phyloP scores from a whole-genome alignment of 1,139 yeast species.

The Debaryomyces psychrophilus region DNA sequence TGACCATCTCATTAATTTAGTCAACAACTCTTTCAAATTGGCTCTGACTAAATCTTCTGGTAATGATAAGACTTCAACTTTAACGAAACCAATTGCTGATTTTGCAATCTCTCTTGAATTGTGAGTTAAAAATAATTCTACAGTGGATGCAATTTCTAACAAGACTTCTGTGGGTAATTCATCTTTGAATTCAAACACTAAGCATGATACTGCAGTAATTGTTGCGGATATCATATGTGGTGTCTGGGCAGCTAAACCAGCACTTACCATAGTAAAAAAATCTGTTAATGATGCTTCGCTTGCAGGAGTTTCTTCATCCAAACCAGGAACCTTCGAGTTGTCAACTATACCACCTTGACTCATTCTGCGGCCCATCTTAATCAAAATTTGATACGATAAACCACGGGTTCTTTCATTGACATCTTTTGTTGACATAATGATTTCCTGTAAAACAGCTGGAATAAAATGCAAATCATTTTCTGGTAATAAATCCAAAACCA shows the following conservation, averaged over 20 bases:
- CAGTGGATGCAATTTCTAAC: constrained; percentile 80
- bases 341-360: constrained; percentile 68
- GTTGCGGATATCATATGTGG: constrained; percentile 97
- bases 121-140: constrained; percentile 86
- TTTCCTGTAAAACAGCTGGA: constrained; percentile 82
- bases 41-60: constrained; percentile 78
- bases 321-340: constrained; percentile 69
- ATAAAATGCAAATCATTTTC: constrained; percentile 67
- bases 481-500: constrained; percentile 65
- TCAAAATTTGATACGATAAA: constrained; percentile 72
- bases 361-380: constrained; percentile 83
- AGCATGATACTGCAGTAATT: constrained; percentile 84
- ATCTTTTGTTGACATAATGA: constrained; percentile 90
- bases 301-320: constrained; percentile 62
- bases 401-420: constrained; percentile 90
- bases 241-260: constrained; percentile 92
- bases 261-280: constrained; percentile 90
- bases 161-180: constrained; percentile 58
- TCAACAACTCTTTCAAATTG: constrained; percentile 65
- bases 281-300: constrained; percentile 74
- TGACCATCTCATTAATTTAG: constrained; percentile 85
- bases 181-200: constrained; percentile 82
- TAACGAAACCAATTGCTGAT: constrained; percentile 91
- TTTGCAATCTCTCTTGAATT: constrained; percentile 92
- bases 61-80: constrained; percentile 82